Conservation (phyloP, 2,329 filamentous ascomycete genomes). For the Stagonosporopsis vannaccii region DNA sequence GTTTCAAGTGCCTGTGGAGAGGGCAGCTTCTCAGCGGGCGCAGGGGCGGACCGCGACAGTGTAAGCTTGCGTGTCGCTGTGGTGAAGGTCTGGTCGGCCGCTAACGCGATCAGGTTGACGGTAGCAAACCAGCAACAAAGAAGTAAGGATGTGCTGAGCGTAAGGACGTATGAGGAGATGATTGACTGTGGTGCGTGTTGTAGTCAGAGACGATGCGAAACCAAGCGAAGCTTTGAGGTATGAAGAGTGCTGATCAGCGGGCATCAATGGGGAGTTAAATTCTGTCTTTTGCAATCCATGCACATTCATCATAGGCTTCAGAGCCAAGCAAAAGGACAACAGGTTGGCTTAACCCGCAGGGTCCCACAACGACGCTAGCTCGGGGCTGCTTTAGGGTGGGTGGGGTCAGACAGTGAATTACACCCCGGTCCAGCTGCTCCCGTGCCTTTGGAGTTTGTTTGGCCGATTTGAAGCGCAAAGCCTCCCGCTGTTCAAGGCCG, state of each 20-base stretch:
- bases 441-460: conserved; percentile 22
- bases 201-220: conserved; percentile 36
- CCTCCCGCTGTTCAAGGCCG: conserved; percentile 23
- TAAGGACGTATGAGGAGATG: conserved; percentile 42
- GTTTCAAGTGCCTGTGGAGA: conserved; percentile 51
- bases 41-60: conserved; percentile 36
- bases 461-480: conserved; percentile 23
- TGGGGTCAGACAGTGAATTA: conserved; percentile 26
- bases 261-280: conserved; percentile 31
- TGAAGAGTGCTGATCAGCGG: conserved; percentile 44
- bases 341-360: conserved; percentile 38
- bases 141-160: conserved; percentile 43
- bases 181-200: conserved; percentile 34
- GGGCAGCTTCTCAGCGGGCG: conserved; percentile 32
- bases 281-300: conserved; percentile 44
- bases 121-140: conserved; percentile 42
- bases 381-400: conserved; percentile 42
- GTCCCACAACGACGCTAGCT: conserved; percentile 28
- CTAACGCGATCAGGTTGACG: conserved; percentile 34
- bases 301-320: conserved; percentile 49
- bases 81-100: conserved; percentile 29
- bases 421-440: conserved; percentile 26
- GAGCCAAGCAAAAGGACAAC: conserved; percentile 43
- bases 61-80: conserved; percentile 36
- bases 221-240: conserved; percentile 40